Evolutionary conservation across 257 asterid genomes (phyloP).

Genomic region (Fraxinus quadrangulata): DNA sequence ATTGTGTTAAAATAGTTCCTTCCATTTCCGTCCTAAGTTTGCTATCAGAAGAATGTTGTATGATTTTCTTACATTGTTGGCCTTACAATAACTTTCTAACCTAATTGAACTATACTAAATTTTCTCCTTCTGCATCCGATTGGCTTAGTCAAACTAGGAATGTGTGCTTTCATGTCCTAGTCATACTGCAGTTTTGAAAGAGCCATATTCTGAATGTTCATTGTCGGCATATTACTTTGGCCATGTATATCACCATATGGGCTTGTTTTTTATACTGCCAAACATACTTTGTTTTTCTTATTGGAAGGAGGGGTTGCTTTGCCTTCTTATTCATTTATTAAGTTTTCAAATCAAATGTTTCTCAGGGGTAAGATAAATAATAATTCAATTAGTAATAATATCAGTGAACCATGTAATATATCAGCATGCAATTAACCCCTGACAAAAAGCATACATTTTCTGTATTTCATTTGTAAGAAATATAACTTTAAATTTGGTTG

Average conservation of each 20-base stretch:
- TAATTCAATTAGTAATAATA: neutral
- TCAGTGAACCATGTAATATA: neutral
- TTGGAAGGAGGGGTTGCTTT: too few species aligned
- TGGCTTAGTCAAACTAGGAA: conserved; percentile 2
- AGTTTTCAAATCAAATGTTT: neutral
- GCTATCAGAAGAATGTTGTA: neutral
- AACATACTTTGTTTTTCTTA: too few species aligned
- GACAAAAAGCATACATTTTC: neutral
- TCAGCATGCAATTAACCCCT: neutral
- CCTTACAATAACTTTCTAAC: neutral
- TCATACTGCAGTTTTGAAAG: neutral
- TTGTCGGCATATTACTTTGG: neutral
- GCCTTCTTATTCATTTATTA: too few species aligned
- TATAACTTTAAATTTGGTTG: neutral
- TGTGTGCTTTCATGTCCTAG: conserved; percentile 15
- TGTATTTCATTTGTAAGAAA: neutral
- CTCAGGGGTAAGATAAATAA: neutral
- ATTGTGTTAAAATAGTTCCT: neutral
- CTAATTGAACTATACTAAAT: neutral
- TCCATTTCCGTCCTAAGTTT: neutral
- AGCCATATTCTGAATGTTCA: neutral
- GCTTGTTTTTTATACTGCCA: neutral
- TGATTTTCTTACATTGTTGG: neutral
- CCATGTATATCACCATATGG: neutral
- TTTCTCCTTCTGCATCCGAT: neutral